Base-by-base conservation (phyloP, 2,329 filamentous ascomycete species). In the Fusarium clavum region DNA sequence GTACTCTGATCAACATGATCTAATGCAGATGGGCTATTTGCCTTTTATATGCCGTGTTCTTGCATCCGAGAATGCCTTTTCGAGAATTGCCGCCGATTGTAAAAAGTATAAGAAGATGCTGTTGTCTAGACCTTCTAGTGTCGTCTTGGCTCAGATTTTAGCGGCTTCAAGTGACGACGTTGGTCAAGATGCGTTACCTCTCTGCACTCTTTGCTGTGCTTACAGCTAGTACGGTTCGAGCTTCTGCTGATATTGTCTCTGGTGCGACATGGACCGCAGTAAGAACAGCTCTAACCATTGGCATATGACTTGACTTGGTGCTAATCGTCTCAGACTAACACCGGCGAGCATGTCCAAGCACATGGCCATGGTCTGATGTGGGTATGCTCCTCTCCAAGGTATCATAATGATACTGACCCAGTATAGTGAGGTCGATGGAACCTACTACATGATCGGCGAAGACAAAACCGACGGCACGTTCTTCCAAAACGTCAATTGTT, bases 371-470 rank as follows among this genome's bases (percentile, higher is more conserved):
- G 89, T 43, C 82, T 92, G n/a, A 85, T 90, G 73, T 81, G 87
- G 70, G 70, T 57, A n/a, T n/a, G n/a, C n/a, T n/a, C n/a, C n/a
- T n/a, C n/a, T n/a, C n/a, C n/a, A n/a, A n/a, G n/a, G n/a, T n/a
- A n/a, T n/a, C n/a, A n/a, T n/a, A n/a, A n/a, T n/a, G n/a, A n/a
- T 16, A 22, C 27, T 71, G 2, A 70, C 41, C 0, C 3, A 2
- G 7, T 2, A 8, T 9, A 73, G 70, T 2, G 69, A 75, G 40
- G 86, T 87, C 3, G 82, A 83, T 45, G 82, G 81, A 12, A 86
- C 84, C 1, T 92, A 88, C 80, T 92, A 92, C 79, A 85, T 89
- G 79, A 86, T 92, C 34, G 91, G 91, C 18, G 90, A 92, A 76
- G 90, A 92, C 79, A 92, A 92, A 77, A 86, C 87, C 2, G 79